Evolutionary conservation across 805 yeast species (phyloP).

Genomic region (Blastobotrys chiropterorum): DNA sequence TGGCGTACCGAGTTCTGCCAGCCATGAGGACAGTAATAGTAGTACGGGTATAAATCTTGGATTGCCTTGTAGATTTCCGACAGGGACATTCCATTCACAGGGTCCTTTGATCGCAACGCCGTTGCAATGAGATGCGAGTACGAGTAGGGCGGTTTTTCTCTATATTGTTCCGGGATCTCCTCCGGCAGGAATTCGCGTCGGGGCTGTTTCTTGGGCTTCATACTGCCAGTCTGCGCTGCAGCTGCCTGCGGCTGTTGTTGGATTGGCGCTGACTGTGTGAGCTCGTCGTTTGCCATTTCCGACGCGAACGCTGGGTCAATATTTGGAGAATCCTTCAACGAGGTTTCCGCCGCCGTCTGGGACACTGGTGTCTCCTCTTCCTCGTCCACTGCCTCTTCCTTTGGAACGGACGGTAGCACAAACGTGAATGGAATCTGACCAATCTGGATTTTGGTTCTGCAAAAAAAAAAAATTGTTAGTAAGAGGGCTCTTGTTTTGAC

Average conservation of each 20-base stretch:
- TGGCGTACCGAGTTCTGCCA: slow-evolving; percentile 96
- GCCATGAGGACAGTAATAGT: slow-evolving; percentile 89
- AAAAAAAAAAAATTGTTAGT: background rate
- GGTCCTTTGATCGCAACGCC: slow-evolving; percentile 62
- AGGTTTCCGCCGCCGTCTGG: background rate
- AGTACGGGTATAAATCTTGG: slow-evolving; percentile 83
- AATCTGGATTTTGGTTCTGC: slow-evolving; percentile 60
- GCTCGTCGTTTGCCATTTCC: background rate
- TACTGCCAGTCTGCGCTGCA: background rate
- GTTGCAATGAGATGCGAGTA: slow-evolving; percentile 76
- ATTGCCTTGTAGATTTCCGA: slow-evolving; percentile 84
- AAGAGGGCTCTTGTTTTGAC: background rate
- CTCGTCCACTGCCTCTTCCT: background rate
- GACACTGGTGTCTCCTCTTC: background rate
- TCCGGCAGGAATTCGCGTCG: slow-evolving; percentile 61
- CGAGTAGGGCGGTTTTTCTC: slow-evolving; percentile 77
- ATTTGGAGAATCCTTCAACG: background rate
- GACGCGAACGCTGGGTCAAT: background rate
- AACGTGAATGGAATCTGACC: slow-evolving; percentile 89
- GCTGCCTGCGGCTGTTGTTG: background rate
- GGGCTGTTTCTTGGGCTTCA: slow-evolving; percentile 40
- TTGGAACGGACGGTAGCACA: slow-evolving; percentile 66
- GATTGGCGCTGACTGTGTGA: background rate
- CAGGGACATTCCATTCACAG: slow-evolving; percentile 68
- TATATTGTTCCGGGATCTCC: slow-evolving; percentile 82